Evolutionary conservation across 2,329 filamentous ascomycete species (phyloP).

Genomic region (Venturia oleaginea): DNA sequence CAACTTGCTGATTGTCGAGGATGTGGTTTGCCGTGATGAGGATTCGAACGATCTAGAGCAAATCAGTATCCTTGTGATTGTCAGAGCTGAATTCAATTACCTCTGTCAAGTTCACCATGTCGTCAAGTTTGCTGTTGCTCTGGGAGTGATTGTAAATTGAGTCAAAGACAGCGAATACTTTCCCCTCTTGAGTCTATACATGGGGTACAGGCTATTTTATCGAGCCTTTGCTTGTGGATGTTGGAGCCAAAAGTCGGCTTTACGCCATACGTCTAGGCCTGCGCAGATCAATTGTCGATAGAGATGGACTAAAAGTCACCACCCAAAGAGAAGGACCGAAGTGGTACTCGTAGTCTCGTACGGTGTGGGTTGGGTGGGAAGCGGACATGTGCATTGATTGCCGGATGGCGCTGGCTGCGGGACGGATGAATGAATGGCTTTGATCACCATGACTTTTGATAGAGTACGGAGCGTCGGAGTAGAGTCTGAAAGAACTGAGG

Average conservation of each 20-base stretch:
- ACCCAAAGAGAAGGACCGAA: no score
- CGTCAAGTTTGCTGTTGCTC: background rate
- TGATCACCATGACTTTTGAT: no score
- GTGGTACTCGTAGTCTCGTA: no score
- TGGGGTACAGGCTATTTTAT: background rate
- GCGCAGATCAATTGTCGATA: background rate
- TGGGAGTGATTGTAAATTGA: background rate
- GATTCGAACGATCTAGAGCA: conserved; percentile 17
- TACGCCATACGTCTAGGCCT: background rate
- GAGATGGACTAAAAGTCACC: no score
- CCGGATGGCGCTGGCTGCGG: background rate
- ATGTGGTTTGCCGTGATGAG: conserved; percentile 43
- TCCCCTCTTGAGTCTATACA: background rate
- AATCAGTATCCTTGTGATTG: conserved; percentile 17
- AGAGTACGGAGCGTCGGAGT: no score
- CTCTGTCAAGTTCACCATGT: background rate
- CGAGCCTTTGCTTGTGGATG: no score
- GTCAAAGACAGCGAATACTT: background rate
- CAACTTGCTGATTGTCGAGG: conserved; percentile 40
- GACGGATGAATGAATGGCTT: no score
- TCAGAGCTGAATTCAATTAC: background rate
- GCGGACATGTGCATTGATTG: background rate
- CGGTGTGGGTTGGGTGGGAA: background rate
- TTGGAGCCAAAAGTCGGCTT: no score
- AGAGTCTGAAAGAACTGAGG: no score